phyloP scores from a whole-genome alignment of 2,329 filamentous ascomycete genomes.

The Celoporthe dispersa region DNA sequence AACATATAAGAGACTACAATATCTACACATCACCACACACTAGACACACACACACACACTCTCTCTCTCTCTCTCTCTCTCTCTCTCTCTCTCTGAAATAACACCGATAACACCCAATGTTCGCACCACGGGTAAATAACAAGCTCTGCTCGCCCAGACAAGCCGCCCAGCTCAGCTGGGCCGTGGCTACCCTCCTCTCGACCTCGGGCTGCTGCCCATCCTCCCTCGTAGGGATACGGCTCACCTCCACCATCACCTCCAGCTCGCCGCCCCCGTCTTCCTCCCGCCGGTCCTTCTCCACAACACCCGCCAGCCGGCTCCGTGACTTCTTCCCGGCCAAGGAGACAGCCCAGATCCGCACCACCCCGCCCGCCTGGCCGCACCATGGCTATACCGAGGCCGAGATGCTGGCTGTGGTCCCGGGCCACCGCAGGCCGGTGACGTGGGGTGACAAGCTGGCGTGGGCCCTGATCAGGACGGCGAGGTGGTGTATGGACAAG shows the following conservation, averaged over 20 bases:
- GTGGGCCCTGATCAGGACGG: conserved; percentile 73
- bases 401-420: conserved; percentile 75
- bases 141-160: conserved; percentile 37
- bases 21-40: background rate
- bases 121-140: conserved; percentile 35
- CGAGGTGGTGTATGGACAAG: conserved; percentile 80
- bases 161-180: conserved; percentile 35
- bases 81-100: too few relatives aligned
- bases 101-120: conserved; percentile 33
- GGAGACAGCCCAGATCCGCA: conserved; percentile 64
- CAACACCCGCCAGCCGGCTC: conserved; percentile 50
- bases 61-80: too few relatives aligned
- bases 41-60: too few relatives aligned
- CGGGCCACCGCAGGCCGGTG: conserved; percentile 77
- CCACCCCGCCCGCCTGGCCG: conserved; percentile 69
- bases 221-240: conserved; percentile 34
- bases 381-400: conserved; percentile 76
- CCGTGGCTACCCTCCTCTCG: conserved; percentile 30
- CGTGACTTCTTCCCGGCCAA: conserved; percentile 67
- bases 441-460: conserved; percentile 79
- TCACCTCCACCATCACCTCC: conserved; percentile 29
- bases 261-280: conserved; percentile 33
- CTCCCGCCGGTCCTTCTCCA: conserved; percentile 51
- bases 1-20: background rate
- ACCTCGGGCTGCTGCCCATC: conserved; percentile 23